Evolutionary conservation across 2,329 filamentous ascomycete species (phyloP), one percentile per base, ranked within the genome.

Genomic region (Colletotrichum theobromicola): DNA sequence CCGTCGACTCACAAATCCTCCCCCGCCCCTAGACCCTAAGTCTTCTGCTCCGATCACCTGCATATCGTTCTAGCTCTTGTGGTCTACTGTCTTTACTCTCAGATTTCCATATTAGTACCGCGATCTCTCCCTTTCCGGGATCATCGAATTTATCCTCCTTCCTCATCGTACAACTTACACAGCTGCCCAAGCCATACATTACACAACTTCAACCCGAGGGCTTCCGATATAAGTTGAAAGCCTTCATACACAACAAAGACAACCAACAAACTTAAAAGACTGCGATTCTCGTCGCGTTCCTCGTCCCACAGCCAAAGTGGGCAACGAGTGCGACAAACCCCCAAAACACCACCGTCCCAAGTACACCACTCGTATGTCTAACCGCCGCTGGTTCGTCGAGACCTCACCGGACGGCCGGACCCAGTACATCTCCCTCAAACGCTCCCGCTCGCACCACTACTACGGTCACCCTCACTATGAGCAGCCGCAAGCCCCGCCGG

Each of bases 341-440:
- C 65, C 30, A 53, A 65, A 46, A 24, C 42, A 69, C 37, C 67
- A 37, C 13, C 35, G 46, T 62, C 21, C 30, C 35, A 7, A 46
- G 62, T 58, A 78, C 28, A 18, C 63, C 55, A 68, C 72, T 70
- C 70, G 53, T 15, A 85, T 86, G 84, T 81, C 83, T 72, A 62
- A 34, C 57, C 79, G 80, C 72, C 82, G 81, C 26, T 83, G 80
- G 77, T 85, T 81, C 66, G 77, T 85, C 75, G 84, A 86, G 76
- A 82, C 82, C 16, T 77, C 79, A 8, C 76, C 82, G 13, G 78
- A 80, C 15, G 84, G 84, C 21, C 80, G 78, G 42, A 78, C 79
- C 34, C 84, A 84, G 71, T 84, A 84, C 68, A 83, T 86, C 28
- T 79, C 82, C 57, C 76, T 86, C 80, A 85, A 85, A 77, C 82